phyloP scores from a whole-genome alignment of 495 filamentous ascomycete species.

The Penicillium paxilli region DNA sequence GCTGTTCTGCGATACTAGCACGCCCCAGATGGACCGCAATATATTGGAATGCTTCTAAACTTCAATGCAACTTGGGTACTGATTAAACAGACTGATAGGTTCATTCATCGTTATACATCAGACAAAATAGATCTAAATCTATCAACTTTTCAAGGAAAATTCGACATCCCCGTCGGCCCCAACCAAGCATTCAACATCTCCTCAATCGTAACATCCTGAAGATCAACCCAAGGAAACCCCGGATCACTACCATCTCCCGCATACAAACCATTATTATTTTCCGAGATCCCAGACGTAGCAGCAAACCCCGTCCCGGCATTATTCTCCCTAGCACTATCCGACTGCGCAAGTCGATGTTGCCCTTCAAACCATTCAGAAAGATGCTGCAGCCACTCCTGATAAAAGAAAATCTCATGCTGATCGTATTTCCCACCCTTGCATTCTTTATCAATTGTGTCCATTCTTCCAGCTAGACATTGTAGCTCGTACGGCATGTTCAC shows the following conservation, averaged over 20 bases:
- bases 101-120: no score
- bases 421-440: slow-evolving; percentile 10
- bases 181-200: slow-evolving; percentile 15
- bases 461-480: slow-evolving; percentile 1
- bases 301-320: slow-evolving; percentile 4
- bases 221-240: slow-evolving; percentile 11
- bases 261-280: slow-evolving; percentile 2
- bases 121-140: no score
- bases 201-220: slow-evolving; percentile 16
- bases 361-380: slow-evolving; percentile 15
- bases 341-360: slow-evolving; percentile 12
- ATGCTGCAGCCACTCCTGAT: slow-evolving; percentile 9
- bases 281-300: slow-evolving; percentile 5
- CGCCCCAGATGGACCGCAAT: no score
- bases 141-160: no score
- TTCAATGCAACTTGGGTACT: no score
- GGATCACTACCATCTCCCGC: background rate
- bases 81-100: no score
- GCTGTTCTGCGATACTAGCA: no score
- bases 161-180: slow-evolving; percentile 9
- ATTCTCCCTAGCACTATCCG: slow-evolving; percentile 10
- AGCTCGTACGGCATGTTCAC: slow-evolving; percentile 7
- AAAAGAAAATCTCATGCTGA: slow-evolving; percentile 10
- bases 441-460: slow-evolving; percentile 8
- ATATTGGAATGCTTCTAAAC: no score